phyloP scores from a whole-genome alignment of 1,284 basidiomycete genomes.

The Pseudomicrostroma phylloplanum region DNA sequence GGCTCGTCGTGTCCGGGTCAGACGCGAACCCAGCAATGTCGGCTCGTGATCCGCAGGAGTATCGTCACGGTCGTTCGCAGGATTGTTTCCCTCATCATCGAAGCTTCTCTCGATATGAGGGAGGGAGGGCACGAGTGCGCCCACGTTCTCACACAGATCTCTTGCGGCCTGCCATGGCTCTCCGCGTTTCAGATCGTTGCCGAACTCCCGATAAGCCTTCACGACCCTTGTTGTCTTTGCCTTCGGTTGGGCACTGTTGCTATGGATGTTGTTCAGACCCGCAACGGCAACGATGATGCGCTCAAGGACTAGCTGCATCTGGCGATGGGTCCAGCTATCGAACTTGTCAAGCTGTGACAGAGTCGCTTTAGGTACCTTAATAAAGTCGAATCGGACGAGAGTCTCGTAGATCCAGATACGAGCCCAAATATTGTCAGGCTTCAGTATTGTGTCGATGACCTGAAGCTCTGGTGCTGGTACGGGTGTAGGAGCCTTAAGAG shows the following conservation, averaged over 20 bases:
- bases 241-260: conserved; percentile 12
- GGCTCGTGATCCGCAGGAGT: conserved; percentile 20
- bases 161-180: conserved; percentile 29
- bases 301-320: conserved; percentile 29
- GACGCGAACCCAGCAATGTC: conserved; percentile 25
- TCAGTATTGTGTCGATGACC: conserved; percentile 26
- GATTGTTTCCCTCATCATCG: conserved; percentile 13
- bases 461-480: conserved; percentile 22
- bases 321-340: conserved; percentile 31
- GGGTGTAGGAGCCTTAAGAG: conserved; percentile 21
- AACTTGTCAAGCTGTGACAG: conserved; percentile 31
- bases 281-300: conserved; percentile 21
- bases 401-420: conserved; percentile 42
- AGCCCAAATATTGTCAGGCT: conserved; percentile 30
- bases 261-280: conserved; percentile 25
- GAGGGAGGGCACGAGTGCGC: conserved; percentile 13
- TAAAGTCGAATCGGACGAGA: conserved; percentile 36
- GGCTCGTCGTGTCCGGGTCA: conserved; percentile 19
- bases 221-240: conserved; percentile 8
- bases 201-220: conserved; percentile 17
- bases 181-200: conserved; percentile 22
- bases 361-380: conserved; percentile 22
- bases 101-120: conserved; percentile 20
- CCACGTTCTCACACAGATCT: conserved; percentile 16
- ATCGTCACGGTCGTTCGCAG: conserved; percentile 9